These are phyloP conservation scores for Talaromyces pinophilus DNA, from an alignment of 2,329 filamentous ascomycete genomes.

Conservation along the genomic window DNA sequence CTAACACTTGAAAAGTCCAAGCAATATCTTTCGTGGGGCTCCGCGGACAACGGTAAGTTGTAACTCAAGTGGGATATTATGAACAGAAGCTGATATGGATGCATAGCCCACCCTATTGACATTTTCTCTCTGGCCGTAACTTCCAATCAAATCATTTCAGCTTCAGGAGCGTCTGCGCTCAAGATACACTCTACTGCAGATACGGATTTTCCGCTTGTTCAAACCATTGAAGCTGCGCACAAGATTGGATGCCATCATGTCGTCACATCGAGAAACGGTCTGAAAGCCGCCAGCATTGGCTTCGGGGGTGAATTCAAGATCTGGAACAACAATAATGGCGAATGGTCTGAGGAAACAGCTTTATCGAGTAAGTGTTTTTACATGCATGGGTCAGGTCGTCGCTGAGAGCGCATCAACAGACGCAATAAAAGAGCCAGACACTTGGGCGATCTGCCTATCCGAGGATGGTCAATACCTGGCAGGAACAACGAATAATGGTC, in stretches of 20 bases:
- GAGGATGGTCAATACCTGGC: conserved; percentile 81
- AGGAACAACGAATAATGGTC: conserved; percentile 83
- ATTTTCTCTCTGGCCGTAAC: conserved; percentile 83
- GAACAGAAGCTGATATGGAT: not conserved
- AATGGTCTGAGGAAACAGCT: conserved; percentile 55
- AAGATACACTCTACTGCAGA: conserved; percentile 75
- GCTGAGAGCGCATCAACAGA: conserved; percentile 23
- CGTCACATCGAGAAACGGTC: conserved; percentile 68
- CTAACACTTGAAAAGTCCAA: conserved; percentile 68
- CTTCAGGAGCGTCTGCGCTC: conserved; percentile 79
- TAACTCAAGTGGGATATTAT: not conserved
- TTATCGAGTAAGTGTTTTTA: conserved; percentile 41
- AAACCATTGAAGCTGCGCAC: conserved; percentile 79
- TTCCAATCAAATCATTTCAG: conserved; percentile 72
- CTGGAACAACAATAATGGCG: conserved; percentile 65
- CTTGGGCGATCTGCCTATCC: conserved; percentile 86
- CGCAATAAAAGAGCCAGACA: conserved; percentile 64
- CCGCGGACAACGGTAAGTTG: conserved; percentile 75
- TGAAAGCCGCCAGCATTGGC: conserved; percentile 75
- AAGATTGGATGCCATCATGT: conserved; percentile 90
- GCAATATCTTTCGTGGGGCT: conserved; percentile 94
- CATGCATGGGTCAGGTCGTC: not conserved
- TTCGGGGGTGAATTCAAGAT: conserved; percentile 87
- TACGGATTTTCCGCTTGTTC: conserved; percentile 71
- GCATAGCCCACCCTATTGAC: conserved; percentile 76